These are phyloP conservation scores for Leucocoprinus birnbaumii DNA, from an alignment of 768 basidiomycete genomes.

Conservation along the genomic window DNA sequence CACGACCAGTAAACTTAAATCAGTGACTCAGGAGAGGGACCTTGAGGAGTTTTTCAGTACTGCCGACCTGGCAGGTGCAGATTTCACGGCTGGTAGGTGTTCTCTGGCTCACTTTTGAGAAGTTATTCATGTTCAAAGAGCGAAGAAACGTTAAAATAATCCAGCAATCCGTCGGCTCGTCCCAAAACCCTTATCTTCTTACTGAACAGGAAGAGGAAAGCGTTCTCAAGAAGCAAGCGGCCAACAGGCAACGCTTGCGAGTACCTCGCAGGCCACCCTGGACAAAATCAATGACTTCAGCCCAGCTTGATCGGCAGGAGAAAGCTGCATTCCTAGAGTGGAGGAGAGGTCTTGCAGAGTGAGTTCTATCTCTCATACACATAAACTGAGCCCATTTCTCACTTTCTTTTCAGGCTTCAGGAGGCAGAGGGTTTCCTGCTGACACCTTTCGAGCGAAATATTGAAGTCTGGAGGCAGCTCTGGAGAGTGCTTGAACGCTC, in stretches of 20 bases:
- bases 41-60: constrained; percentile 95
- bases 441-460: constrained; percentile 94
- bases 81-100: constrained; percentile 88
- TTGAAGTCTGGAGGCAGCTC: constrained; percentile 98
- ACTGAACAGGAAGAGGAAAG: constrained; percentile 78
- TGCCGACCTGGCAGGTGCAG: constrained; percentile 90
- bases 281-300: constrained; percentile 76
- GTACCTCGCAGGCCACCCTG: constrained; percentile 91
- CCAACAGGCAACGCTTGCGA: constrained; percentile 70
- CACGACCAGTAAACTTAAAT: constrained; percentile 67
- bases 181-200: constrained; percentile 85
- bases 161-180: constrained; percentile 46
- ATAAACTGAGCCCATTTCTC: neutral
- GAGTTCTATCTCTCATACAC: constrained; percentile 27
- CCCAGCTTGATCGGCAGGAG: constrained; percentile 85
- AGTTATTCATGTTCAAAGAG: constrained; percentile 39
- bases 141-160: constrained; percentile 80
- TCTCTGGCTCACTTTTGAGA: neutral
- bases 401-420: constrained; percentile 59
- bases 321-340: constrained; percentile 90
- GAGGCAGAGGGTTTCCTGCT: constrained; percentile 85
- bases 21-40: constrained; percentile 94
- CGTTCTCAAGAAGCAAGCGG: constrained; percentile 68
- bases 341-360: constrained; percentile 91
- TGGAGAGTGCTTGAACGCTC: constrained; percentile 97